Percentiles rank a stretch among this genome's conserved stretches.
phyloP scores from a whole-genome alignment of 257 asterid species.

The Solanum etuberosum region DNA sequence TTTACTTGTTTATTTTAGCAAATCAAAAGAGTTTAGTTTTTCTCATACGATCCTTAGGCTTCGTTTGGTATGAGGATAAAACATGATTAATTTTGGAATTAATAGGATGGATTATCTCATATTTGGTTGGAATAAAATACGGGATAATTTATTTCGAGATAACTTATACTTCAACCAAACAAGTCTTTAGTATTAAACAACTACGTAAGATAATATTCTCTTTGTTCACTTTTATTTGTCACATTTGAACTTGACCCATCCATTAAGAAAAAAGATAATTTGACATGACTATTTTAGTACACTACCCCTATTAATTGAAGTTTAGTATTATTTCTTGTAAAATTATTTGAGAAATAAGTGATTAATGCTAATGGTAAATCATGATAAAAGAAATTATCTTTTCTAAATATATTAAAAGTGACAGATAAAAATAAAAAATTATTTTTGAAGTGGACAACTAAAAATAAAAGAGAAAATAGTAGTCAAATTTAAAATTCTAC shows the following conservation, averaged over 20 bases:
- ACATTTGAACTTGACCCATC: background rate
- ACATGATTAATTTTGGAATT: background rate
- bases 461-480: background rate
- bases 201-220: background rate
- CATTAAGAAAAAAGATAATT: too few species aligned
- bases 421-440: too few species aligned
- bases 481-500: too few species aligned
- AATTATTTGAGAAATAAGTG: background rate
- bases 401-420: too few species aligned
- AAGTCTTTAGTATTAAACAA: too few species aligned
- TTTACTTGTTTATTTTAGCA: background rate
- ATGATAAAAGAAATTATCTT: too few species aligned
- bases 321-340: background rate
- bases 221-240: background rate
- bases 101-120: background rate
- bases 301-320: background rate
- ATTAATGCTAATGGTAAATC: background rate
- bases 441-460: background rate
- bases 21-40: too few species aligned
- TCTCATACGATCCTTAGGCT: background rate
- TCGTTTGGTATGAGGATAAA: background rate
- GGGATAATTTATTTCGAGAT: too few species aligned
- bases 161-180: too few species aligned
- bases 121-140: background rate
- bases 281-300: background rate